These are phyloP conservation scores for Sporothrix euskadiensis DNA, from an alignment of 2,329 filamentous ascomycete genomes.

Conservation along the genomic window DNA sequence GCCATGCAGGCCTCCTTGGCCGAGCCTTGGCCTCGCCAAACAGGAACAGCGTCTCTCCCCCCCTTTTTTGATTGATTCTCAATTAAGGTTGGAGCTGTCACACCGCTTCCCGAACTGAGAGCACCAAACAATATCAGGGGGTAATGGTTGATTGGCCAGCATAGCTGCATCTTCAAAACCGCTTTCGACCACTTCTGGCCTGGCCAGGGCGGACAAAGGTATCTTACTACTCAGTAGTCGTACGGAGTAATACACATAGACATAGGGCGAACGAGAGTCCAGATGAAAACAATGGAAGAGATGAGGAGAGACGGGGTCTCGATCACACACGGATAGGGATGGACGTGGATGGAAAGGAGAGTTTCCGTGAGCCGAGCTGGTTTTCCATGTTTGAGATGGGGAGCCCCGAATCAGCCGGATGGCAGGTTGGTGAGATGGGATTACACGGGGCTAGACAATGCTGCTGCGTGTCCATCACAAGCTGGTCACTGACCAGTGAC, in stretches of 20 bases:
- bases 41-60: conserved; percentile 1
- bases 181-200: not conserved
- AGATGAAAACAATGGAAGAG: not conserved
- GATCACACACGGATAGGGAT: not conserved
- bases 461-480: not conserved
- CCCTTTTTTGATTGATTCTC: not conserved
- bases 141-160: conserved; percentile 12
- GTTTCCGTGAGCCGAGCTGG: not conserved
- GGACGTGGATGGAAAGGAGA: not conserved
- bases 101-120: conserved; percentile 13
- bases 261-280: not conserved
- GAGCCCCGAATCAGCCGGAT: conserved; percentile 14
- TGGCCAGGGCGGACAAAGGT: not conserved
- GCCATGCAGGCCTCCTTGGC: not conserved
- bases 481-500: not conserved
- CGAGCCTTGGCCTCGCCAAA: conserved; percentile 10
- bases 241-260: no score
- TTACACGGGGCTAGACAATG: not conserved
- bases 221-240: no score
- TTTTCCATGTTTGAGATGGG: not conserved
- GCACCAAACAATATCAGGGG: not conserved
- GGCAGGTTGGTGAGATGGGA: not conserved
- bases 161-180: not conserved
- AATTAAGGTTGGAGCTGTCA: conserved; percentile 22
- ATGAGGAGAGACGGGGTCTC: not conserved